Base-by-base conservation (phyloP, 805 yeast genomes). In the Wickerhamomyces silvicola region DNA sequence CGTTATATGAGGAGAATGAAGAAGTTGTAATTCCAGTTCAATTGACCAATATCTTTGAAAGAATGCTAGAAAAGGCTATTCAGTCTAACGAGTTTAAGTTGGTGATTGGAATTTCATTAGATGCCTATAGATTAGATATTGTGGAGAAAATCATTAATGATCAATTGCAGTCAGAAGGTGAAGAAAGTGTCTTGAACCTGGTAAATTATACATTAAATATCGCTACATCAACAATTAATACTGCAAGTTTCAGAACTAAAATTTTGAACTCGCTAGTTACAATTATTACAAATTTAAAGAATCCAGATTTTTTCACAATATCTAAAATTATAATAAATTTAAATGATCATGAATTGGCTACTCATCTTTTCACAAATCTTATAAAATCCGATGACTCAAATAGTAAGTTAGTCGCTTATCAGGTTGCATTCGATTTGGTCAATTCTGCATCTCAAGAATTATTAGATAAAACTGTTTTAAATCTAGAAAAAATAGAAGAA, bases 341-440 rank as follows among this genome's bases (percentile, higher is more conserved):
- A 53, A 86, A 88, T 56, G 94, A 86, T 55, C 63, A 75, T 26
- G 60, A 64, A 8, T 68, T 83, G 42, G 94, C 95, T 6, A 67
- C 75, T 23, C 66, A 70, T 34, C 62, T 87, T 28, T 84, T 90
- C 57, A 70, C 71, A 45, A 71, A 71, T 37, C 66, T 84, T 39
- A 50, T 85, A 24, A 46, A 51, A 4, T 41, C 54, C 3, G 56
- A 52, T 10, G 58, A 64, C n/a, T 59, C 68, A 30, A 57, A 56
- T 21, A 55, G 65, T 13, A 72, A 68, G 29, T 66, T 76, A 41
- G 67, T 82, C 38, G 94, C 94, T 3, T 84, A 76, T 58, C 98
- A 92, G 65, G 84, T 90, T 33, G 97, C 97, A 1, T 92, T 92
- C 57, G 98, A 92, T 57, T 71, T 92, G 38, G 97, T 88, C 6